Base-by-base conservation (phyloP, 805 yeast species). In the Wickerhamomyces xylosicus region DNA sequence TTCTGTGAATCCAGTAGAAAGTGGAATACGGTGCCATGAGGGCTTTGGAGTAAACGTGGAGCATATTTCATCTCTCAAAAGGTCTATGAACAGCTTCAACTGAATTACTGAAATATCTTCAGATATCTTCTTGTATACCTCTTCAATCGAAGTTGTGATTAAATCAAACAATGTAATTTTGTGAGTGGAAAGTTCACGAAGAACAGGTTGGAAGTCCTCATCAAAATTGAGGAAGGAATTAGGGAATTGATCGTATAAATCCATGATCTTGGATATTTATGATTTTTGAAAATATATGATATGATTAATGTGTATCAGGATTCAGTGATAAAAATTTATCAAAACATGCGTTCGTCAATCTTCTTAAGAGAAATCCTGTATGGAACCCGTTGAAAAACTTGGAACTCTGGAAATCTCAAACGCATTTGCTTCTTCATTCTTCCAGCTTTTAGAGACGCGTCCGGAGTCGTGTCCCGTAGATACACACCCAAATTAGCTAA, bases 1-100 rank as follows among this genome's bases (percentile, higher is more conserved):
- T 5, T 45, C 48, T 1, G 51, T 54, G 50, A 71, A 77, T 0
- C 84, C 84, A 1, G 79, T 66, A 7, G 82, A 67, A 50, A 76
- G 68, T 25, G 14, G 9, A 42, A 22, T 42, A 31, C 37, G 47
- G n/a, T 32, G 36, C 13, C 43, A 44, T 36, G 39, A 47, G 32
- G 53, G 57, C 16, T 36, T 14, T 17, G 13, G 33, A 18, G 13
- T 31, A 19, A 10, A 32, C 28, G 4, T 13, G 25, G 10, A 9
- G 19, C 3, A 18, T 13, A 16, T 3, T 19, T 41, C 44, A 2
- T 8, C 31, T 7, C n/a, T 15, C 19, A 39, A 32, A 2, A 27
- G 33, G 2, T 39, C 35, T 11, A 37, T 34, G n/a, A 41, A 40
- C 16, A 38, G 31, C 11, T 36, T 35, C 8, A 44, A 17, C 11